A percentile compares a stretch with the other conserved stretches of the same genome.
These are phyloP conservation scores for Coix lacrymajobi DNA, from an alignment of 176 grass and related monocot genomes.

Conservation along the genomic window DNA sequence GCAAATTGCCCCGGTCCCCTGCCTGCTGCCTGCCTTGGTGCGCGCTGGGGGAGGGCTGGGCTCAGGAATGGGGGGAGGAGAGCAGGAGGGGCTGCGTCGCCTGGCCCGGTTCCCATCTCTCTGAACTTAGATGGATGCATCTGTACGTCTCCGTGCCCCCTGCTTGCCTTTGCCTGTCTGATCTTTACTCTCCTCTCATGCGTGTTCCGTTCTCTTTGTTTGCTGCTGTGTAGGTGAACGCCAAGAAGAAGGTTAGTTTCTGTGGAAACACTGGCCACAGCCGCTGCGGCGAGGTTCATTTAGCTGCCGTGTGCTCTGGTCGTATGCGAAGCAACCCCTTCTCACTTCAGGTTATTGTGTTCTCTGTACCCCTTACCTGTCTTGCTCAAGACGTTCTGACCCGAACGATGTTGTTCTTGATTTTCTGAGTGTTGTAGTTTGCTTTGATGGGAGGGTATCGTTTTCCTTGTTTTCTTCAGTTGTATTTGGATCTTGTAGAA, in stretches of 20 bases:
- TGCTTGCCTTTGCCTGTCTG: neutral
- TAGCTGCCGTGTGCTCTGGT: neutral
- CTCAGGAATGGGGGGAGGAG: conserved; percentile 30
- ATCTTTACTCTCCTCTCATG: neutral
- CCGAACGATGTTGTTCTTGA: neutral
- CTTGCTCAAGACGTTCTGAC: neutral
- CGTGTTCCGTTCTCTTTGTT: neutral
- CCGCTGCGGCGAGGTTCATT: conserved; percentile 46
- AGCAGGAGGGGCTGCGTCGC: conserved; percentile 35
- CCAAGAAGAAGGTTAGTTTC: conserved; percentile 42
- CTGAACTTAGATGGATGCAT: conserved; percentile 65
- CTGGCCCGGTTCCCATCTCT: conserved; percentile 36
- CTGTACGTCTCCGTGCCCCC: conserved; percentile 12
- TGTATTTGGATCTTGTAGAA: neutral
- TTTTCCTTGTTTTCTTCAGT: neutral
- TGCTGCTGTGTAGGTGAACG: conserved; percentile 33
- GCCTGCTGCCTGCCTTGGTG: neutral
- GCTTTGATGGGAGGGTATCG: neutral
- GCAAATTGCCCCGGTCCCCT: neutral
- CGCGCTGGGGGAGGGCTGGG: neutral
- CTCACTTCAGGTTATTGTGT: conserved; percentile 49
- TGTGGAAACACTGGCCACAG: conserved; percentile 37
- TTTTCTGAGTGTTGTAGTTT: neutral
- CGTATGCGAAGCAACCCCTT: conserved; percentile 38
- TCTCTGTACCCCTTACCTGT: neutral